These are phyloP conservation scores for Boletus sensibilis DNA, from an alignment of 768 basidiomycete genomes.

Conservation along the genomic window DNA sequence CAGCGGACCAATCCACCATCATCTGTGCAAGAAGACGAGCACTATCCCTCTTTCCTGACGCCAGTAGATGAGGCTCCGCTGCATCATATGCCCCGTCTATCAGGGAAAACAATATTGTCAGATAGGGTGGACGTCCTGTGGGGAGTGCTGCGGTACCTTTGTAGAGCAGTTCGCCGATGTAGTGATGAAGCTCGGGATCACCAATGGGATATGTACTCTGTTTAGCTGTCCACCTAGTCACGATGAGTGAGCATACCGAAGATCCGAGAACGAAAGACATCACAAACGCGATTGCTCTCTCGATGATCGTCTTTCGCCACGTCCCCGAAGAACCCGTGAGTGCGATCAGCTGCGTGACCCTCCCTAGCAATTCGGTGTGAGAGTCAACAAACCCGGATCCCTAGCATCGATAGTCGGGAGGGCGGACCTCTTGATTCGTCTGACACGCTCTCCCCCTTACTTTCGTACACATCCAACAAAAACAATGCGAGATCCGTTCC, in stretches of 20 bases:
- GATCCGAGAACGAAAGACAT: slow-evolving; percentile 6
- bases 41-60: slow-evolving; percentile 86
- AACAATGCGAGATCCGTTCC: slow-evolving; percentile 83
- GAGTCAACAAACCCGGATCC: not conserved
- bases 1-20: slow-evolving; percentile 77
- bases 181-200: slow-evolving; percentile 85
- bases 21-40: slow-evolving; percentile 83
- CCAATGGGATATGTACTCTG: slow-evolving; percentile 79
- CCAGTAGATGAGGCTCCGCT: slow-evolving; percentile 82
- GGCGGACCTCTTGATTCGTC: slow-evolving; percentile 78
- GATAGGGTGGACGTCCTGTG: not conserved
- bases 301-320: slow-evolving; percentile 91
- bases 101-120: not conserved
- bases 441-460: slow-evolving; percentile 65
- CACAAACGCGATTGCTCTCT: slow-evolving; percentile 77
- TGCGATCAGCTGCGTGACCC: slow-evolving; percentile 88
- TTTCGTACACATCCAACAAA: slow-evolving; percentile 81
- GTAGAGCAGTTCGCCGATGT: slow-evolving; percentile 83
- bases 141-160: slow-evolving; percentile 55
- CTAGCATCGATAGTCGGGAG: not conserved
- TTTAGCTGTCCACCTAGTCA: slow-evolving; percentile 79
- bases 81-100: slow-evolving; percentile 71
- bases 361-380: slow-evolving; percentile 47
- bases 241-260: slow-evolving; percentile 18
- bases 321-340: slow-evolving; percentile 72